phyloP scores from a whole-genome alignment of 352 stramenopile genomes.

The Globisporangium acanthophoron region DNA sequence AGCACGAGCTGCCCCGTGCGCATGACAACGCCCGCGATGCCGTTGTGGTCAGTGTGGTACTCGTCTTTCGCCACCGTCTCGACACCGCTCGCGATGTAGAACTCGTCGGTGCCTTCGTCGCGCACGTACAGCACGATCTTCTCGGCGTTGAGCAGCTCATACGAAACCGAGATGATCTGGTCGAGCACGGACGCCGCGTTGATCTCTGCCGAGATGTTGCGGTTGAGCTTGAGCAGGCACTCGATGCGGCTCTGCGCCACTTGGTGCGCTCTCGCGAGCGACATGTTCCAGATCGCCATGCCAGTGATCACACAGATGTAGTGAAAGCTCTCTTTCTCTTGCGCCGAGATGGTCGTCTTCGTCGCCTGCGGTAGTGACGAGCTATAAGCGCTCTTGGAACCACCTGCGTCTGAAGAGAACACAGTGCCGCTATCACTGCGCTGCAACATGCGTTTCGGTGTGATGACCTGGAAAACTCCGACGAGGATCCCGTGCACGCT shows the following conservation, averaged over 20 bases:
- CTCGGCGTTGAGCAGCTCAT: slow-evolving; percentile 62
- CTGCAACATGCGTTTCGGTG: slow-evolving; percentile 22
- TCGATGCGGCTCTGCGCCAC: slow-evolving; percentile 64
- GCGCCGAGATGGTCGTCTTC: slow-evolving; percentile 22
- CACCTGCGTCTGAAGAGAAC: background rate
- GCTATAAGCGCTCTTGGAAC: background rate
- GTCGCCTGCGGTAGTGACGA: background rate
- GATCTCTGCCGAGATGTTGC: slow-evolving; percentile 62
- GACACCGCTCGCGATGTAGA: slow-evolving; percentile 54
- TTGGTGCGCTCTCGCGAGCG: slow-evolving; percentile 56
- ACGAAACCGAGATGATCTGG: slow-evolving; percentile 62
- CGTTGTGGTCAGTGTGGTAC: slow-evolving; percentile 30
- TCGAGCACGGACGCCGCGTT: slow-evolving; percentile 57
- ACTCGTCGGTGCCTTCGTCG: slow-evolving; percentile 52
- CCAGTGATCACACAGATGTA: slow-evolving; percentile 36
- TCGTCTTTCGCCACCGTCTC: slow-evolving; percentile 61
- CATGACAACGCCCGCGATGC: slow-evolving; percentile 41
- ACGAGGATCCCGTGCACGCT: slow-evolving; percentile 59
- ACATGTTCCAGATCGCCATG: slow-evolving; percentile 61
- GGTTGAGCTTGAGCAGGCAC: slow-evolving; percentile 58
- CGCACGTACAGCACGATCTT: slow-evolving; percentile 43
- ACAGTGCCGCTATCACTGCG: background rate
- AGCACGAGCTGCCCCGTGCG: slow-evolving; percentile 59
- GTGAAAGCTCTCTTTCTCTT: slow-evolving; percentile 32
- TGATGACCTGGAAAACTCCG: slow-evolving; percentile 61